Base-by-base conservation (phyloP, 176 grass and related monocot genomes). In the bread wheat (Triticum aestivum) region DNA sequence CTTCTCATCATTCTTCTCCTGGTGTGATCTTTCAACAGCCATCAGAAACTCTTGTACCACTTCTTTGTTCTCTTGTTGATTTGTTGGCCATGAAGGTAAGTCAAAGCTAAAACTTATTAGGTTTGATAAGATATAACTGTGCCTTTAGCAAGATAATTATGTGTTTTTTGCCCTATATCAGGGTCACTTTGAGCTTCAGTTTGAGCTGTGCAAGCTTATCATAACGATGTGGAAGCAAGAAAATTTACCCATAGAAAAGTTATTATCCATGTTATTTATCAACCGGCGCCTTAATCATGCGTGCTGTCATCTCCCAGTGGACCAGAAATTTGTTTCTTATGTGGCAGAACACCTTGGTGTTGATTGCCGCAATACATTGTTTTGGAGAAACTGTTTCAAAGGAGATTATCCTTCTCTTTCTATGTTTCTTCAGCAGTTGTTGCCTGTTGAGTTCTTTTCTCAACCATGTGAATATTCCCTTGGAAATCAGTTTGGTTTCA, bases 1-100 rank as follows among this genome's bases (percentile, higher is more conserved):
- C 73, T 38, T 84, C 86, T 64, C 8, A 73, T 69, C 56, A 73
- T 86, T 88, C 18, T 89, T 87, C 77, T 77, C n/a, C 62, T 69
- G 79, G 79, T 78, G 63, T 56, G 33, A n/a, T 30, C 27, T 86
- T 83, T 84, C 79, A 92, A 73, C 61, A 72, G 12, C 67, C 56
- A 89, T 79, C 81, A 75, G 41, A 70, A 58, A 81, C 87, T 70
- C 67, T 87, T 79, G 74, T 95, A 84, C 88, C 86, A 32, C 65
- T 98, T 70, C 85, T 98, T 79, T 98, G 93, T 90, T 92, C 92
- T 78, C 59, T 95, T 17, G 76, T 92, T 88, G 96, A 98, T 89
- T 86, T 98, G 73, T 65, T 98, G 56, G 79, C 90, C 29, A 77
- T 95, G 68, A 98, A 98, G 91, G 96, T 92, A 90, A 74, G 71